These are phyloP conservation scores for Cymbidium sinense DNA, from an alignment of 106 monocot species.

Conservation along the genomic window DNA sequence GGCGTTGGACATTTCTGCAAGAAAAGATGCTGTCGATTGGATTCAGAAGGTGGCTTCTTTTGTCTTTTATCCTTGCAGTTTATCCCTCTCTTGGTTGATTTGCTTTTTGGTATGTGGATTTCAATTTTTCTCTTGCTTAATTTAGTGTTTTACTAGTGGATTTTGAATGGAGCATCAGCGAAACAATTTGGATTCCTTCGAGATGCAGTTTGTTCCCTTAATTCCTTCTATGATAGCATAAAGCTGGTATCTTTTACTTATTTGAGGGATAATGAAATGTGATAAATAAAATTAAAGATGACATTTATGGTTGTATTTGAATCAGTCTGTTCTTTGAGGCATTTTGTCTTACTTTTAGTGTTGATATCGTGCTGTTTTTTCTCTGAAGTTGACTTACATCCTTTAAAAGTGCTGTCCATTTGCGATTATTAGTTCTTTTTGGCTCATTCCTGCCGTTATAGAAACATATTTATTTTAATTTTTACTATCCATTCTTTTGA, in stretches of 20 bases:
- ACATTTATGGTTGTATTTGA: not conserved
- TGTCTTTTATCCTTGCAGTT: not conserved
- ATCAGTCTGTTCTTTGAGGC: not conserved
- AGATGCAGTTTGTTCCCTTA: not conserved
- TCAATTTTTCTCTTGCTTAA: not conserved
- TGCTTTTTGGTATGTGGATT: not conserved
- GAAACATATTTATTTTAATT: not conserved
- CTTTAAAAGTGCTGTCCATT: too few relatives aligned
- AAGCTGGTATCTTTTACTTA: not conserved
- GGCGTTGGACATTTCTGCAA: constrained; percentile 44
- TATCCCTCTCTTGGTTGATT: not conserved
- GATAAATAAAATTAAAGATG: not conserved
- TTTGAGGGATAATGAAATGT: too few relatives aligned
- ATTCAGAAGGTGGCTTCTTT: constrained; percentile 46
- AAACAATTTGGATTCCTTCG: not conserved
- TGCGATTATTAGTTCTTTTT: not conserved
- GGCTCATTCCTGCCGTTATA: not conserved
- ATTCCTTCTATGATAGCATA: not conserved
- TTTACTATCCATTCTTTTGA: not conserved
- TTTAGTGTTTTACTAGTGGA: not conserved
- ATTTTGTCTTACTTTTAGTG: not conserved
- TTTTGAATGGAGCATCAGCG: not conserved
- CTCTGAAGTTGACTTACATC: not conserved
- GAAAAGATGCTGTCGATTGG: constrained; percentile 82
- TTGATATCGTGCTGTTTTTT: not conserved